phyloP scores from a whole-genome alignment of 192 early-diverging fungal species.

The Gaertneriomyces semiglobifer region DNA sequence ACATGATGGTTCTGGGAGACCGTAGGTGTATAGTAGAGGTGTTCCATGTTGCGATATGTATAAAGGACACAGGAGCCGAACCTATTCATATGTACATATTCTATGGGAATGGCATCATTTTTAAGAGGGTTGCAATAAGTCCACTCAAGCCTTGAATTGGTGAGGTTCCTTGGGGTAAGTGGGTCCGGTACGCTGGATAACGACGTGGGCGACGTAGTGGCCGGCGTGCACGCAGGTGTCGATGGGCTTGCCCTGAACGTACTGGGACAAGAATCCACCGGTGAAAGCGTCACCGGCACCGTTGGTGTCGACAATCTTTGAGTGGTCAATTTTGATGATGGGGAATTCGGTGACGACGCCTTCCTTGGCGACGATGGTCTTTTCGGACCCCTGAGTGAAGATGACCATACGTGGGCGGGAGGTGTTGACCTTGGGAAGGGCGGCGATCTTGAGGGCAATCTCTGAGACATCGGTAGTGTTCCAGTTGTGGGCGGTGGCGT shows the following conservation, averaged over 20 bases:
- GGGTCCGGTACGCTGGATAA: slow-evolving; percentile 65
- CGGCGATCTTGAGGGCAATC: slow-evolving; percentile 77
- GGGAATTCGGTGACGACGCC: slow-evolving; percentile 53
- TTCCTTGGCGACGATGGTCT: slow-evolving; percentile 66
- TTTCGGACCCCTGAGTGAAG: slow-evolving; percentile 83
- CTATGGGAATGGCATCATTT: too few species aligned
- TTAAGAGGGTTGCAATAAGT: too few species aligned
- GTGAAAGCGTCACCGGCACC: slow-evolving; percentile 97
- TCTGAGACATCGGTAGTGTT: slow-evolving; percentile 71
- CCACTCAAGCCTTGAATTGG: slow-evolving; percentile 24
- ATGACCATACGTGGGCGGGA: slow-evolving; percentile 78
- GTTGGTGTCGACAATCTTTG: slow-evolving; percentile 92
- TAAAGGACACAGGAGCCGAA: too few species aligned
- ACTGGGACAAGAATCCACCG: slow-evolving; percentile 87
- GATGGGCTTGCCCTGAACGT: slow-evolving; percentile 67
- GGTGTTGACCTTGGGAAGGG: slow-evolving; percentile 75
- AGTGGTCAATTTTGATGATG: slow-evolving; percentile 61
- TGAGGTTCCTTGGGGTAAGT: slow-evolving; percentile 48
- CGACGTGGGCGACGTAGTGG: slow-evolving; percentile 84
- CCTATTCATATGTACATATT: too few species aligned
- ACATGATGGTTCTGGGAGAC: too few species aligned
- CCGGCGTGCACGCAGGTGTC: slow-evolving; percentile 77
- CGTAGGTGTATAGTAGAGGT: too few species aligned
- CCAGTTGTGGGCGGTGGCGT: slow-evolving; percentile 68
- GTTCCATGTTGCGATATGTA: too few species aligned